phyloP scores from a whole-genome alignment of 1,284 basidiomycete genomes.

The Naganishia liquefaciens region DNA sequence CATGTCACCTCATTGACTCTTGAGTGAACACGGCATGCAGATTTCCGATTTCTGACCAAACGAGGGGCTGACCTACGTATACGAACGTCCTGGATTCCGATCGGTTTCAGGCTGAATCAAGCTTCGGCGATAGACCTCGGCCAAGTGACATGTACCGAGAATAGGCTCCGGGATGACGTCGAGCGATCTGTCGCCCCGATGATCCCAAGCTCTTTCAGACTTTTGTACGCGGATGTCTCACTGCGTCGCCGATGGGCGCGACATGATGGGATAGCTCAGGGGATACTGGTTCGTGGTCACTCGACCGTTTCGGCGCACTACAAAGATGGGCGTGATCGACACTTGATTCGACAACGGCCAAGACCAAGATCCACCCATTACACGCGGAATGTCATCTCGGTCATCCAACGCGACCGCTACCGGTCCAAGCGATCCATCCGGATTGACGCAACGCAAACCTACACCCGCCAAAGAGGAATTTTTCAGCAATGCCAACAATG shows the following conservation, averaged over 20 bases:
- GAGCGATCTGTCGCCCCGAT: neutral
- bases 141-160: neutral
- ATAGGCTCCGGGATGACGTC: conserved; percentile 20
- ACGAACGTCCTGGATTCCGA: neutral
- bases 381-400: neutral
- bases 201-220: too few relatives aligned
- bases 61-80: neutral
- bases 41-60: neutral
- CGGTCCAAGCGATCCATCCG: conserved; percentile 4
- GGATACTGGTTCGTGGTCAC: too few relatives aligned
- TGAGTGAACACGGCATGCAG: too few relatives aligned
- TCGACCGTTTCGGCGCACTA: too few relatives aligned
- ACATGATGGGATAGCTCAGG: too few relatives aligned
- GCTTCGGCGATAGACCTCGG: neutral
- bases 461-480: conserved; percentile 13
- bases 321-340: too few relatives aligned
- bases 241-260: too few relatives aligned
- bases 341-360: too few relatives aligned
- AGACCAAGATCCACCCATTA: too few relatives aligned
- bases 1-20: neutral
- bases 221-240: too few relatives aligned
- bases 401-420: conserved; percentile 3
- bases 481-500: conserved; percentile 12
- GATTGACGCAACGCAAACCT: conserved; percentile 8
- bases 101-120: conserved; percentile 20